A percentile compares a stretch with the other conserved stretches of the same genome.
Evolutionary conservation across 805 yeast genomes (phyloP).

Genomic region (Torulaspora delbrueckii): DNA sequence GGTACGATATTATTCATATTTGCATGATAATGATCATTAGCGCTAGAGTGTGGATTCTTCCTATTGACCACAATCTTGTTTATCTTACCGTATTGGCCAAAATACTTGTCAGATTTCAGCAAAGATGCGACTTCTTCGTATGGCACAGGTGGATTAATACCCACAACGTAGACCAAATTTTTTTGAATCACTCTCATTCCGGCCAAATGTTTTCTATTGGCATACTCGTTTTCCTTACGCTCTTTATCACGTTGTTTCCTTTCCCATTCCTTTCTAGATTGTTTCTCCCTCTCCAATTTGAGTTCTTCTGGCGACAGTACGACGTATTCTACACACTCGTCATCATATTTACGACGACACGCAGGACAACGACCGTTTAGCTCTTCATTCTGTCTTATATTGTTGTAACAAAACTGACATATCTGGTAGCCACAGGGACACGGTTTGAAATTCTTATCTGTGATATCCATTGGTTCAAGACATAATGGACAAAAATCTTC

Average conservation of each 20-base stretch:
- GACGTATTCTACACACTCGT: conserved; percentile 84
- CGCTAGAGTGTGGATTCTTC: conserved; percentile 43
- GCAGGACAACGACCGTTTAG: conserved; percentile 96
- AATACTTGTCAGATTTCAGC: conserved; percentile 83
- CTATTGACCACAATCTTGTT: conserved; percentile 89
- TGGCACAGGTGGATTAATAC: conserved; percentile 69
- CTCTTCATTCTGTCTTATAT: conserved; percentile 92
- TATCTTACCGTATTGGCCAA: conserved; percentile 98
- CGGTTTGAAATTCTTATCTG: conserved; percentile 96
- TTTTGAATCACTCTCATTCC: conserved; percentile 98
- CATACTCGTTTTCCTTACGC: conserved; percentile 80
- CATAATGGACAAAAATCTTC: conserved; percentile 71
- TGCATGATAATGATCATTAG: conserved; percentile 27
- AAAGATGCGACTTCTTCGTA: conserved; percentile 81
- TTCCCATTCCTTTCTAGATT: conserved; percentile 75
- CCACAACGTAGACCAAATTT: conserved; percentile 93
- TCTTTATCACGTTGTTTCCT: conserved; percentile 86
- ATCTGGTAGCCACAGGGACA: conserved; percentile 99
- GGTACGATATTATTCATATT: conserved; percentile 47
- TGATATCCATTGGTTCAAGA: conserved; percentile 95
- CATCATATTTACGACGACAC: conserved; percentile 91
- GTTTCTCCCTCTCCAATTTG: conserved; percentile 74
- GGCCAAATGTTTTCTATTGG: conserved; percentile 80
- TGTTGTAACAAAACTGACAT: conserved; percentile 97
- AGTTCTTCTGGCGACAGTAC: conserved; percentile 77